A percentile compares a stretch with the other conserved stretches of the same genome.
phyloP scores from a whole-genome alignment of 2,329 filamentous ascomycete species.

The Apiospora rasikravindrae region DNA sequence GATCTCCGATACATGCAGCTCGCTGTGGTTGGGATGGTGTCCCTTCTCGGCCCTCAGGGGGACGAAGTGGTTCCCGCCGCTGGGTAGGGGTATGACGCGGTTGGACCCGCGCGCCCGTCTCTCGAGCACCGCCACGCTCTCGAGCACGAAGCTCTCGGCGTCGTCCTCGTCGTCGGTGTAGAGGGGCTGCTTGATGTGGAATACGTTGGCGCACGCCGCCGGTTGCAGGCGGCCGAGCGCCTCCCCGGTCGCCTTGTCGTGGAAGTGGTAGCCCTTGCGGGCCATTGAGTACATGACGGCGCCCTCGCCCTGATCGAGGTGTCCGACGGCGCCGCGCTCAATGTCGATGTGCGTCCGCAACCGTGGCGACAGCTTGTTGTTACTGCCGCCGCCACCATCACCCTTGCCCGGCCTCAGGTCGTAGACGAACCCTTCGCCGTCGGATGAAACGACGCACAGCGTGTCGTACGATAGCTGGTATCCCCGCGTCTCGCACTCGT shows the following conservation, averaged over 20 bases:
- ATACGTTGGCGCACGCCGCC: neutral
- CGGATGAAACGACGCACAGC: constrained; percentile 50
- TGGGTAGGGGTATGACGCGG: constrained; percentile 23
- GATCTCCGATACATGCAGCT: constrained; percentile 29
- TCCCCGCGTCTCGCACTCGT: constrained; percentile 49
- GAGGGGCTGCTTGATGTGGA: neutral
- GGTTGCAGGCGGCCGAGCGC: constrained; percentile 44
- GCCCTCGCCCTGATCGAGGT: constrained; percentile 48
- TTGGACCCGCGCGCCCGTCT: neutral
- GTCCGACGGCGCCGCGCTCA: constrained; percentile 46
- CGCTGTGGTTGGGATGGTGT: constrained; percentile 19
- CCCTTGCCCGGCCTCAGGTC: constrained; percentile 39
- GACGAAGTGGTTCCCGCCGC: constrained; percentile 28
- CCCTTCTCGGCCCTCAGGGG: constrained; percentile 35
- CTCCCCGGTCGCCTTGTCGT: constrained; percentile 45
- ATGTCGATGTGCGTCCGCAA: constrained; percentile 44
- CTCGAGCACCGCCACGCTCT: constrained; percentile 6
- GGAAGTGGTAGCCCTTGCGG: constrained; percentile 45
- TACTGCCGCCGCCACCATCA: no score
- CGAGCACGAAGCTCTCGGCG: constrained; percentile 28
- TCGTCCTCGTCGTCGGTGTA: constrained; percentile 4
- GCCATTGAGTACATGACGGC: constrained; percentile 51
- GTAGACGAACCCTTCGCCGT: constrained; percentile 51
- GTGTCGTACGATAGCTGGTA: constrained; percentile 50
- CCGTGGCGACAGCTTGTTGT: constrained; percentile 31